Percentiles rank a stretch among this genome's conserved stretches.
Evolutionary conservation across 345 rosid genomes (phyloP).

Genomic region (Mallotus nudiflorus): DNA sequence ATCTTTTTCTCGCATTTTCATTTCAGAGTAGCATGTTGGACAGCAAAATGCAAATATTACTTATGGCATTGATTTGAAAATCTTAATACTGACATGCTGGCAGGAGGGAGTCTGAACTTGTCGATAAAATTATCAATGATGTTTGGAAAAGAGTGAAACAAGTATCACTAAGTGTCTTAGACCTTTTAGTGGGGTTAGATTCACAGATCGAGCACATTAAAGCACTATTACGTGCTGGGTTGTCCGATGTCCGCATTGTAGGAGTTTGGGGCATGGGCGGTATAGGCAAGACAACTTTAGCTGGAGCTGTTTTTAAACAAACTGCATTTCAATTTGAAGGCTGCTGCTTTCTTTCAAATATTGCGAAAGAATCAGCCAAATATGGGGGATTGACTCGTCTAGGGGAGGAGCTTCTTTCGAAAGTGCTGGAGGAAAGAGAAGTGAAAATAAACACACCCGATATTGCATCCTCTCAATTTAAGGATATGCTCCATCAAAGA

Average conservation of each 20-base stretch:
- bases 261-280: slow-evolving; percentile 22
- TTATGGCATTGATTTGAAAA: background rate
- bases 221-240: background rate
- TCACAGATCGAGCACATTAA: background rate
- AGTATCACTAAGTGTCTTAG: background rate
- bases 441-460: too few relatives aligned
- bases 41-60: background rate
- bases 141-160: slow-evolving; percentile 8
- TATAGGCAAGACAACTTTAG: slow-evolving; percentile 1
- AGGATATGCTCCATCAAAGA: background rate
- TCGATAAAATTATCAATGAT: slow-evolving; percentile 12
- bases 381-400: slow-evolving; percentile 4
- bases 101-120: slow-evolving; percentile 16
- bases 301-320: background rate
- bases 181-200: slow-evolving; percentile 12
- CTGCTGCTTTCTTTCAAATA: slow-evolving; percentile 12
- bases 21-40: too few relatives aligned
- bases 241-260: background rate
- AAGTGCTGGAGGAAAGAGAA: background rate
- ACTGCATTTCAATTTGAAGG: slow-evolving; percentile 10
- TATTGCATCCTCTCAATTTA: background rate
- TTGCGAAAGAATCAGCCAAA: slow-evolving; percentile 13
- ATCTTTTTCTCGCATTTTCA: too few relatives aligned
- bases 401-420: background rate
- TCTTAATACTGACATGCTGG: background rate